Percentiles rank a stretch among this genome's conserved stretches.
phyloP scores from a whole-genome alignment of 2,329 filamentous ascomycete species.

The Hypoxylon sp. region DNA sequence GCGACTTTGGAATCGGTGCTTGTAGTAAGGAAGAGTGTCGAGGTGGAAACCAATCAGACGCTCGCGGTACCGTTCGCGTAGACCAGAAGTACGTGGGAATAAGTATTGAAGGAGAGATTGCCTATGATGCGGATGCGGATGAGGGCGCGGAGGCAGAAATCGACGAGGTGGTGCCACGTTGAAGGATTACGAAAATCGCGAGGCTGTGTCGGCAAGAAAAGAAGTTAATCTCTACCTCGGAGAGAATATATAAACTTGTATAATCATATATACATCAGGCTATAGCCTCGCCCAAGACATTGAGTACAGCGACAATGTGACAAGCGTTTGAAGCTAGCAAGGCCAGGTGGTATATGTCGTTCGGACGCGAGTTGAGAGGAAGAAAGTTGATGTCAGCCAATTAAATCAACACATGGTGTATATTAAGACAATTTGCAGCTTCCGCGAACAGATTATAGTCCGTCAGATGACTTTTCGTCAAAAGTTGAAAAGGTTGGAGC shows the following conservation, averaged over 20 bases:
- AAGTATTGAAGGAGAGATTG: constrained; percentile 69
- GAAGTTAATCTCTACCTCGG: constrained; percentile 3
- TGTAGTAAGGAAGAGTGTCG: constrained; percentile 76
- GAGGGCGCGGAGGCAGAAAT: constrained; percentile 50
- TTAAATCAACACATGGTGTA: constrained; percentile 28
- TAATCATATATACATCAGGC: constrained; percentile 28
- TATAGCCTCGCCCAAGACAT: constrained; percentile 10
- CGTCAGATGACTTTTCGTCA: constrained; percentile 28
- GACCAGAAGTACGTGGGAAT: constrained; percentile 70
- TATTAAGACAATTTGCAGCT: background rate
- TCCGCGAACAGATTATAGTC: constrained; percentile 18
- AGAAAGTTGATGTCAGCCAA: constrained; percentile 16
- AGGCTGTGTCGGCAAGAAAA: background rate
- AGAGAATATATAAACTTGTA: constrained; percentile 14
- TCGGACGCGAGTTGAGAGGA: constrained; percentile 1
- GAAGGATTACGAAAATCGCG: constrained; percentile 15
- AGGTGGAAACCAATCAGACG: constrained; percentile 75
- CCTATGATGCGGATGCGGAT: constrained; percentile 53
- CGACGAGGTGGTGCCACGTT: constrained; percentile 58
- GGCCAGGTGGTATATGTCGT: constrained; percentile 13
- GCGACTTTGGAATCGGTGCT: constrained; percentile 75
- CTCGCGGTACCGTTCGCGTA: constrained; percentile 69
- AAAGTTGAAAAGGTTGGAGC: constrained; percentile 25
- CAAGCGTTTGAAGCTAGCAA: background rate
- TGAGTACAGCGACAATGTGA: constrained; percentile 16